Evolutionary conservation across 2,329 filamentous ascomycete genomes (phyloP), one percentile per base, ranked within the genome.

Genomic region (Tolypocladium tundrense): DNA sequence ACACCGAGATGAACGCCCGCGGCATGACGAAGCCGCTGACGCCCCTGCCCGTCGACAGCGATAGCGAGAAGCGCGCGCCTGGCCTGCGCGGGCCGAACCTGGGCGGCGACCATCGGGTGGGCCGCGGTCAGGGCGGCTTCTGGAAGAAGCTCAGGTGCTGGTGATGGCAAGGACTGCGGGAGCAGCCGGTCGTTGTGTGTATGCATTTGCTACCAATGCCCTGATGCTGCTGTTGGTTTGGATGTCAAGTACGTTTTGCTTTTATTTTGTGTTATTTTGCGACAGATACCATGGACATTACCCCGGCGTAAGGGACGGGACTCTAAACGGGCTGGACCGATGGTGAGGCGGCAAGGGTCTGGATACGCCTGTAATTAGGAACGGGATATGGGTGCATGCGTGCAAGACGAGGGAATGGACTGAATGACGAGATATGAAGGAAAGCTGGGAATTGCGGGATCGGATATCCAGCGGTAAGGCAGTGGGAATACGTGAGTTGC

Each of bases 1-100:
- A 72, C 57, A 70, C 71, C 57, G 72, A 69, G 52, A 72, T 76
- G 68, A 78, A 79, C 62, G 76, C 78, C 35, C 72, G 78, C 53
- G 81, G 81, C 60, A 78, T 81, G 71, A 84, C 82, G 24, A 82
- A 81, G 71, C 81, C 82, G 31, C 67, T 84, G 55, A 82, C 79
- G 21, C 82, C 82, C 33, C 69, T 84, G 56, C 78, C 79, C 1
- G 66, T 65, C 5, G 66, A 66, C n/a, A 64, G 60, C 13, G 66
- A 70, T 35, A 67, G 69, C 41, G 76, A 80, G 68, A 79, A 80
- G 68, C 67, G 77, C n/a, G 75, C 70, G 0, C 74, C 75, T 0
- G 75, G 79, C 21, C 66, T 77, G 9, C 72, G 77, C 33, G 77
- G 77, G 1, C 73, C 76, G 13, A 74, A 69, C 41, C 63, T 77